Evolutionary conservation across 2,329 filamentous ascomycete species (phyloP).

Genomic region (Scedosporium boydii): DNA sequence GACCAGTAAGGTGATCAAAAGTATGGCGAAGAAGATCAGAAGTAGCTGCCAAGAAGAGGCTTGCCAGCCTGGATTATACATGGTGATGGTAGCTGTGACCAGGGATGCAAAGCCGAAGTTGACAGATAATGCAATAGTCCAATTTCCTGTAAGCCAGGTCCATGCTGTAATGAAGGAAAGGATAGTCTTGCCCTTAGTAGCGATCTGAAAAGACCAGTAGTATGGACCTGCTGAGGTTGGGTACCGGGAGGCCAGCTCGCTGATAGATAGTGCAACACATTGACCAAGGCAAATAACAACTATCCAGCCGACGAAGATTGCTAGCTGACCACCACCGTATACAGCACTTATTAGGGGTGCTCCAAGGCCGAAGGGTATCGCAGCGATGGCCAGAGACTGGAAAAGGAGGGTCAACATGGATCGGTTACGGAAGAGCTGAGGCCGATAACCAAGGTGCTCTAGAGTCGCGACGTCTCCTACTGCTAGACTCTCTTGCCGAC

Average conservation of each 20-base stretch:
- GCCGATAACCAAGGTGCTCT: slow-evolving; percentile 36
- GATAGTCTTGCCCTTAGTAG: slow-evolving; percentile 13
- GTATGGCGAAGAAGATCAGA: slow-evolving; percentile 53
- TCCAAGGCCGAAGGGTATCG: slow-evolving; percentile 3
- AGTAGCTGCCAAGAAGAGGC: slow-evolving; percentile 42
- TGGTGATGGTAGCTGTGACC: slow-evolving; percentile 9
- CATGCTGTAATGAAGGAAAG: slow-evolving; percentile 59
- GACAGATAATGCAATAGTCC: slow-evolving; percentile 55
- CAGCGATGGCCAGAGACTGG: slow-evolving; percentile 18
- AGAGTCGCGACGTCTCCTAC: background rate
- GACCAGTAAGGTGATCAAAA: slow-evolving; percentile 42
- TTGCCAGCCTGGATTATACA: slow-evolving; percentile 5
- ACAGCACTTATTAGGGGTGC: slow-evolving; percentile 5
- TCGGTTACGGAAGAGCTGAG: slow-evolving; percentile 16
- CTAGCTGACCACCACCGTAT: slow-evolving; percentile 5
- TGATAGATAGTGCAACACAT: slow-evolving; percentile 6
- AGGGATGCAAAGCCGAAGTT: slow-evolving; percentile 59
- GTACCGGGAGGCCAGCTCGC: slow-evolving; percentile 9
- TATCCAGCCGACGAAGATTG: slow-evolving; percentile 9
- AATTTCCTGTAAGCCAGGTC: slow-evolving; percentile 64
- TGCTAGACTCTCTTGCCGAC: background rate
- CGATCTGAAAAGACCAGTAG: slow-evolving; percentile 10
- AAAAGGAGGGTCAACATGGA: slow-evolving; percentile 19
- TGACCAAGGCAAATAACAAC: slow-evolving; percentile 8
- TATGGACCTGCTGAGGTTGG: slow-evolving; percentile 10